A percentile compares a stretch with the other conserved stretches of the same genome.
phyloP scores from a whole-genome alignment of 2,329 filamentous ascomycete species.

The Stemphylium vesicarium region DNA sequence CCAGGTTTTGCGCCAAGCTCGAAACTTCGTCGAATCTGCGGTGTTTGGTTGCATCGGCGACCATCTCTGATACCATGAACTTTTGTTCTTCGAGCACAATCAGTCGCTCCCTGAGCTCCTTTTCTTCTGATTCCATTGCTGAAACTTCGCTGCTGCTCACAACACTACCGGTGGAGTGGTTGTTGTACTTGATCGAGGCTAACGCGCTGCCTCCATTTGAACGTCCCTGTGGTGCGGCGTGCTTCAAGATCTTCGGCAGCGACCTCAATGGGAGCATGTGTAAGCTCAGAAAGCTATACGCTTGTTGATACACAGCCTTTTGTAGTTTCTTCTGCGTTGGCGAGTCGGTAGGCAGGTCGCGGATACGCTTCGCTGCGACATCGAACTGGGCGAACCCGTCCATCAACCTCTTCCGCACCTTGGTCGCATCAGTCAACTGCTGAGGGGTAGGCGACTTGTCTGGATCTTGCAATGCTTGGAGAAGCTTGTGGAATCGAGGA shows the following conservation, averaged over 20 bases:
- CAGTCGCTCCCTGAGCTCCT: conserved; percentile 76
- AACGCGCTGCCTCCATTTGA: conserved; percentile 54
- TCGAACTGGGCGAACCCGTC: conserved; percentile 92
- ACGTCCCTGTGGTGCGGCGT: conserved; percentile 61
- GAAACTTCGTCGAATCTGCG: conserved; percentile 86
- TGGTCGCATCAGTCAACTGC: conserved; percentile 84
- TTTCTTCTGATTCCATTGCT: conserved; percentile 81
- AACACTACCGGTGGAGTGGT: conserved; percentile 60
- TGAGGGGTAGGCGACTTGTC: conserved; percentile 68
- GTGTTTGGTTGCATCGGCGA: conserved; percentile 75
- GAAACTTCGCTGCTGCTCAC: conserved; percentile 65
- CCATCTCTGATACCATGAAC: conserved; percentile 87
- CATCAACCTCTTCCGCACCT: conserved; percentile 86
- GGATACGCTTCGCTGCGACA: conserved; percentile 77
- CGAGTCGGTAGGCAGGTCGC: conserved; percentile 76
- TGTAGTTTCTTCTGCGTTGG: conserved; percentile 77
- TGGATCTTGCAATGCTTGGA: conserved; percentile 75
- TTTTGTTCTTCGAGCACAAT: conserved; percentile 90
- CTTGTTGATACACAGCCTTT: conserved; percentile 80
- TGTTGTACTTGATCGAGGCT: conserved; percentile 65
- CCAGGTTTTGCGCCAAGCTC: conserved; percentile 77
- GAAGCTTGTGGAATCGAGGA: conserved; percentile 81
- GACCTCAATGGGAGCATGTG: conserved; percentile 85
- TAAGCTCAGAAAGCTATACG: conserved; percentile 81
- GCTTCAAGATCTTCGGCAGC: conserved; percentile 57